These are phyloP conservation scores for Coelastrella sp. DNA, from an alignment of 139 green algal genomes.

Conservation along the genomic window DNA sequence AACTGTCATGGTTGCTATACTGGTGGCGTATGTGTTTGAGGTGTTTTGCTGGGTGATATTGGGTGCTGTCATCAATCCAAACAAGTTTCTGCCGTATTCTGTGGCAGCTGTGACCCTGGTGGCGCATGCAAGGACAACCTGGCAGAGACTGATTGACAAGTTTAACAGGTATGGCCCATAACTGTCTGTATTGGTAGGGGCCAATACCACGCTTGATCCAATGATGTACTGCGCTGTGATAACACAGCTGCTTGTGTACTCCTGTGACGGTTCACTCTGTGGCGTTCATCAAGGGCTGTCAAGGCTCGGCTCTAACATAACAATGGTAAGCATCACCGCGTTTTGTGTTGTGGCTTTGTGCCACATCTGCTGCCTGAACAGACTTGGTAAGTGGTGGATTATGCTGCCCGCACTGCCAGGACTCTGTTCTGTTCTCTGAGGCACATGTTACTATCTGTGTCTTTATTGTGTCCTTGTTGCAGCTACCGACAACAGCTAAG, in stretches of 20 bases:
- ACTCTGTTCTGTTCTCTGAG: background rate
- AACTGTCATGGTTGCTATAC: slow-evolving; percentile 46
- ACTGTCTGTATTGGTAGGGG: background rate
- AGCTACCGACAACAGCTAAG: background rate
- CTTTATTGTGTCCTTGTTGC: background rate
- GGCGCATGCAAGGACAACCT: slow-evolving; percentile 43
- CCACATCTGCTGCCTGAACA: too few species aligned
- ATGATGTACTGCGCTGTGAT: too few species aligned
- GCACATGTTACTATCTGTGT: too few species aligned
- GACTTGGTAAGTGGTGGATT: too few species aligned
- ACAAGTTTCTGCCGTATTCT: slow-evolving; percentile 62
- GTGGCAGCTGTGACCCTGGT: slow-evolving; percentile 59
- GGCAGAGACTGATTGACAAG: slow-evolving; percentile 10
- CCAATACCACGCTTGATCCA: background rate
- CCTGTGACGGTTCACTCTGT: too few species aligned
- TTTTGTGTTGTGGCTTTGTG: too few species aligned
- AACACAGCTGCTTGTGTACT: too few species aligned
- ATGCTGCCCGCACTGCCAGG: background rate
- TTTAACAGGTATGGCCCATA: slow-evolving; percentile 11
- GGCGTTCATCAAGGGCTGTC: too few species aligned
- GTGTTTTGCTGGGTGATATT: slow-evolving; percentile 56
- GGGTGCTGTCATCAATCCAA: slow-evolving; percentile 57
- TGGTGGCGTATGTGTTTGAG: slow-evolving; percentile 59
- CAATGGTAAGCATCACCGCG: too few species aligned
- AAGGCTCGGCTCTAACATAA: too few species aligned